Conservation (phyloP, 2,329 filamentous ascomycete genomes). For the Exophiala aquamarina region DNA sequence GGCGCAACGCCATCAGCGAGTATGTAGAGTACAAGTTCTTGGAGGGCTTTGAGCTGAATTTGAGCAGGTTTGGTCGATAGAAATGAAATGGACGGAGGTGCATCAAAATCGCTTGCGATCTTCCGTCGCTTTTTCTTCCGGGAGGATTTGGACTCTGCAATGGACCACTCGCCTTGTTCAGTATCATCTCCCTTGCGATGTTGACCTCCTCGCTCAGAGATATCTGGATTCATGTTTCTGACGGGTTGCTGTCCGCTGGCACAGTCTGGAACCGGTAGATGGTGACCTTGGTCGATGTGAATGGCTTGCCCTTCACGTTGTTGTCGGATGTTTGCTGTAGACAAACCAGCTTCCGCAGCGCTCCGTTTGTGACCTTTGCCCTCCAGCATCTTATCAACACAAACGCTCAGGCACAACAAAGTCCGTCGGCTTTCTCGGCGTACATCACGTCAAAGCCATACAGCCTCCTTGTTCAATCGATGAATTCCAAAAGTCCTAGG, state of each 20-base stretch:
- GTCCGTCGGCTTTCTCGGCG: neutral
- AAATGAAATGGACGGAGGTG: slow-evolving; percentile 16
- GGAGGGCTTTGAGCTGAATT: slow-evolving; percentile 58
- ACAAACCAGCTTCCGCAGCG: slow-evolving; percentile 12
- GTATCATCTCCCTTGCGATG: neutral
- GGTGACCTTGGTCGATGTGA: neutral
- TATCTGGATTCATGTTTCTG: neutral
- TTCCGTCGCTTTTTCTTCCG: slow-evolving; percentile 22
- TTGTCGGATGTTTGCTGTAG: neutral
- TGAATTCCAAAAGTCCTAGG: too few species aligned
- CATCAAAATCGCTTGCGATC: slow-evolving; percentile 2
- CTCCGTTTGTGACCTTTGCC: slow-evolving; percentile 9
- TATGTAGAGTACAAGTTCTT: slow-evolving; percentile 59
- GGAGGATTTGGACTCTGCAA: slow-evolving; percentile 20
- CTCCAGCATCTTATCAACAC: slow-evolving; percentile 3
- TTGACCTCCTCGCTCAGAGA: neutral
- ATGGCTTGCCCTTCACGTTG: neutral
- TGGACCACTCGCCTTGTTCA: slow-evolving; percentile 9
- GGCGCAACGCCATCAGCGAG: slow-evolving; percentile 62
- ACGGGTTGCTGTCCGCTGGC: neutral
- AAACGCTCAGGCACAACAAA: too few species aligned
- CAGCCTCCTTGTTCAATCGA: too few species aligned
- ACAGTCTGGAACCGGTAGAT: neutral
- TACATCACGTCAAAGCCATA: too few species aligned
- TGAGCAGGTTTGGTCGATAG: slow-evolving; percentile 15